Evolutionary conservation across 441 rosid genomes (phyloP), one percentile per base, ranked within the genome.

Genomic region (Populus hybrid): DNA sequence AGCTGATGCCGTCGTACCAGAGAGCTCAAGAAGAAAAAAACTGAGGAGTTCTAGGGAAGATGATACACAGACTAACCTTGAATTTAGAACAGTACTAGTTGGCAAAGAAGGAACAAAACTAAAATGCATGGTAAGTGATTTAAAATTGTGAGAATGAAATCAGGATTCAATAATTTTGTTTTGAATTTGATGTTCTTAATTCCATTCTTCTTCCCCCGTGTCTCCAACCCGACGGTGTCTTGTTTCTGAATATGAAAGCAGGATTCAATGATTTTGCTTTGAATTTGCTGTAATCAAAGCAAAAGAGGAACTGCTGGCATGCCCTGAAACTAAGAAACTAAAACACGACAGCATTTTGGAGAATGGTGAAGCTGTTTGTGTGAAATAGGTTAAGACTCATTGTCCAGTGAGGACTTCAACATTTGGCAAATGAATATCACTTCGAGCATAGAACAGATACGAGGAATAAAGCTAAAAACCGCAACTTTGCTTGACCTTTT

Each of bases 361-460:
- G 83, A 90, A 91, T 50, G 97, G 95, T 75, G 95, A 95, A 86
- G 88, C 88, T 5, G 93, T 97, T 78, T 95, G 99, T 82, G 82
- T 83, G 7, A 93, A 95, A 86, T 91, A 97, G 97, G 93, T 95
- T 9, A 97, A 95, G 69, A 97, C 97, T 88, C 97, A 95, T 81
- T 86, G 83, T 24, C 76, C 21, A 88, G 92, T 0, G 97, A 94
- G 85, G 98, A 93, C 67, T 94, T 94, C 71, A 92, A 91, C 21
- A 87, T 94, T 82, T 92, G 83, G 92, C 77, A 67, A 46, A 77
- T 71, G 40, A 19, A 79, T 75, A 79, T 64, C 34, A 42, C 34
- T 68, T 78, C 79, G 67, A 69, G 59, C 78, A 68, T 66, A 76
- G 32, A 66, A 71, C 30, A 57, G 30, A 16, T 14, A 50, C 42